Base-by-base conservation (phyloP, 306 rosid species). In the Corylus avellana region DNA sequence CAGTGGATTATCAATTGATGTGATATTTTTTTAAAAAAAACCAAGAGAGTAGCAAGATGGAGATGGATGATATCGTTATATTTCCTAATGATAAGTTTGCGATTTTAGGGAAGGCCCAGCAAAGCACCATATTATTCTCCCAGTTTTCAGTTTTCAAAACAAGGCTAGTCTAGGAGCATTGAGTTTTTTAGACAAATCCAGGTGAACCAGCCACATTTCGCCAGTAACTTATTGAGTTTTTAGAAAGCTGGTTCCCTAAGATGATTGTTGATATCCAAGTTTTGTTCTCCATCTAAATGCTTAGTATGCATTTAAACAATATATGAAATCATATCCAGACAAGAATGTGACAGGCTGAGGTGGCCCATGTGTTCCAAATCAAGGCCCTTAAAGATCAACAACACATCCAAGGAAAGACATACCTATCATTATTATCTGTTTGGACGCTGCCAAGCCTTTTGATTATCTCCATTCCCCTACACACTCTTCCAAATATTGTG, bases 361-460 rank as follows among this genome's bases (percentile, higher is more conserved):
- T 54, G 18, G 4, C 27, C 47, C 29, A 1, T 51, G 27, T 46
- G 67, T 66, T 22, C 44, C 3, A 42, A 74, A 70, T 44, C 58
- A 70, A 73, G 25, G 7, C 32, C 48, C 51, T 42, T n/a, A 12
- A 6, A 67, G 37, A 57, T 50, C 70, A 59, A 59, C 37, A 27
- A 32, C 16, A 68, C 8, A 25, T 72, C 55, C 48, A 69, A 35
- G 63, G 75, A 58, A 58, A 81, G n/a, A 80, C 82, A 79, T 84
- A 93, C 99, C 99, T 90, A 76, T 95, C 99, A 79, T 64, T 95
- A 86, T 88, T 95, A 84, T 95, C 99, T 57, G 99, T 95, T 84
- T 93, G 99, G 79, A 95, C 90, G 59, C 98, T 95, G 77, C 98
- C 97, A 77, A 95, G 99, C 83, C 97, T 89, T 86, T 93, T 95